A percentile compares a stretch with the other conserved stretches of the same genome.
phyloP scores from a whole-genome alignment of 176 grass and related monocot genomes.

The Avena insularis region DNA sequence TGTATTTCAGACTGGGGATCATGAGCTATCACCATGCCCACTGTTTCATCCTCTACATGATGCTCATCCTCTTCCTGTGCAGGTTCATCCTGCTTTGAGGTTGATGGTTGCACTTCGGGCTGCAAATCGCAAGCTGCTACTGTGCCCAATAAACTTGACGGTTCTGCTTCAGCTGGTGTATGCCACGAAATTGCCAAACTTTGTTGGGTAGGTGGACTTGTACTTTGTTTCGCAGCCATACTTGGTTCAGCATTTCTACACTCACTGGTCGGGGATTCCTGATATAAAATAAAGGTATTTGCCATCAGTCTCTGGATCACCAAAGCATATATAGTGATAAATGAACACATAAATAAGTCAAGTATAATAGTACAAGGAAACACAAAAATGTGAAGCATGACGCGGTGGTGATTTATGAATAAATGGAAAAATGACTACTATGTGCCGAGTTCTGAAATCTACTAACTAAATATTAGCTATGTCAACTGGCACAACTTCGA shows the following conservation, averaged over 20 bases:
- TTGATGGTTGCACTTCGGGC: constrained; percentile 34
- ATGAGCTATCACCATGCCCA: not conserved
- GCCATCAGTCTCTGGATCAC: constrained; percentile 9
- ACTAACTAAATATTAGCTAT: not conserved
- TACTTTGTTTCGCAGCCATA: constrained; percentile 6
- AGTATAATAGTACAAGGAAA: constrained; percentile 25
- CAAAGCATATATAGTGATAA: constrained; percentile 15
- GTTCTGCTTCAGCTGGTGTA: constrained; percentile 24
- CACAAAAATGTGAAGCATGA: not conserved
- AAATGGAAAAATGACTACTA: not conserved
- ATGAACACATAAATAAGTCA: constrained; percentile 31
- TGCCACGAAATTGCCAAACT: not conserved
- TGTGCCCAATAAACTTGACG: constrained; percentile 5
- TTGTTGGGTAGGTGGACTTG: constrained; percentile 7
- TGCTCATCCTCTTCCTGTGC: not conserved
- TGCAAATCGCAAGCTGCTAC: constrained; percentile 27
- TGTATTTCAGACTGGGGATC: constrained; percentile 10
- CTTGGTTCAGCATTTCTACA: too few species aligned
- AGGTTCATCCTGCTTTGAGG: constrained; percentile 24
- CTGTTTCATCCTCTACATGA: not conserved
- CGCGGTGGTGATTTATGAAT: not conserved
- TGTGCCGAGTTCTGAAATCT: constrained; percentile 7
- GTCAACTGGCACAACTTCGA: constrained; percentile 24
- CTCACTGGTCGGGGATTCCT: constrained; percentile 38
- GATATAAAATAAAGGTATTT: not conserved